These are phyloP conservation scores for Dothiorella sarmentorum DNA, from an alignment of 2,329 filamentous ascomycete genomes.

Conservation along the genomic window DNA sequence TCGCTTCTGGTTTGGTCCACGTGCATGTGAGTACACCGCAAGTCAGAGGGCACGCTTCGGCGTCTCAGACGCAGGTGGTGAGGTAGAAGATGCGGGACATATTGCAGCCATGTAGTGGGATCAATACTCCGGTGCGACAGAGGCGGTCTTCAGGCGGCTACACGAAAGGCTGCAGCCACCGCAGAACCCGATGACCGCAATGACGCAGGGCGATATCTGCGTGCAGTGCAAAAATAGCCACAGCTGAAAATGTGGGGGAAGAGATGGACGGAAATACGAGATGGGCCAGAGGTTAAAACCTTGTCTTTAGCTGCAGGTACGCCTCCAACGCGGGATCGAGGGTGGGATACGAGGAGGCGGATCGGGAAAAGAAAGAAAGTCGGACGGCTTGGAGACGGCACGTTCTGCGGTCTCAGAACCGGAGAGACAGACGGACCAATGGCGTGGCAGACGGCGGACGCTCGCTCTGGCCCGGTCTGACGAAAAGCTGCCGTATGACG, in stretches of 20 bases:
- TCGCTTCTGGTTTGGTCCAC: background rate
- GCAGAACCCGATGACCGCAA: background rate
- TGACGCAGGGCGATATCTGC: slow-evolving; percentile 4
- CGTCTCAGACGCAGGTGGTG: background rate
- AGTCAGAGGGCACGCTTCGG: background rate
- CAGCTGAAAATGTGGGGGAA: slow-evolving; percentile 14
- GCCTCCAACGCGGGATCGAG: background rate
- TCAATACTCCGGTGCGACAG: slow-evolving; percentile 11
- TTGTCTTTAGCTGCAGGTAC: background rate
- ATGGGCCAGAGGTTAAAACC: too few relatives aligned
- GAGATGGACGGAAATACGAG: background rate
- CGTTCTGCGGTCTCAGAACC: background rate
- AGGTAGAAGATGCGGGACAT: background rate
- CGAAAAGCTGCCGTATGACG: slow-evolving; percentile 4
- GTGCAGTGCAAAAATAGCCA: background rate
- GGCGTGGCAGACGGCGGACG: background rate
- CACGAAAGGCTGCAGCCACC: background rate
- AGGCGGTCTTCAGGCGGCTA: too few relatives aligned
- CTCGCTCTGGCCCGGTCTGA: background rate
- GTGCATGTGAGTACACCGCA: slow-evolving; percentile 6
- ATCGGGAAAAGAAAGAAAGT: background rate
- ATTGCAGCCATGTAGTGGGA: background rate
- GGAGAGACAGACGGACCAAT: background rate
- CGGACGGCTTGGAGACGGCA: background rate
- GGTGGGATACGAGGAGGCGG: slow-evolving; percentile 4